Evolutionary conservation across 148 eudicot genomes (phyloP), one percentile per base, ranked within the genome.

Genomic region (Diospyros lotus): DNA sequence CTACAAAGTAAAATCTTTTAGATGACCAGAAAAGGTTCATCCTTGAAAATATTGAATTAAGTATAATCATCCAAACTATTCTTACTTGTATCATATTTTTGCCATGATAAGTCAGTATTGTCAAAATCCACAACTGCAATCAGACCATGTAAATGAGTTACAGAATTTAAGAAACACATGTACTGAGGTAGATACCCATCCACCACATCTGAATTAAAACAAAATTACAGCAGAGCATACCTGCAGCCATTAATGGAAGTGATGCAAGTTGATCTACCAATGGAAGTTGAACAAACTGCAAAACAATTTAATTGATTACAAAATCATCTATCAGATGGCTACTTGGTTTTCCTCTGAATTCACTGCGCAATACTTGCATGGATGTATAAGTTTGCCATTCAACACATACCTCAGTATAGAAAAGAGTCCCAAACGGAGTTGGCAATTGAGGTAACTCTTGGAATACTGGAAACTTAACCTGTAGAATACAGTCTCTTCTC

Each of bases 71-170:
- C 63, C 58, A 75, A 67, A 61, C 8, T 66, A 50, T 65, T 51
- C 88, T 89, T 84, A 89, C 93, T 77, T 76, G 87, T 73, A 70
- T 91, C 96, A 73, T 91, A 91, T 69, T 83, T 91, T 79, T 80
- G 83, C 96, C 96, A 91, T 55, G 96, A 84, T 53, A 72, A 13
- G 71, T 91, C 96, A 39, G 87, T 91, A 79, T 86, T 86, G 84
- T 91, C 93, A 75, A 91, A 91, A 77, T 89, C 96, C 50, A 91
- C 78, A 61, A 86, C 96, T 91, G 88, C 83, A 80, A 75, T 60
- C 43, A 53, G 73, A 65, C 55, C 12, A 28, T n/a, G 53, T 3
- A 45, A 5, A 56, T 59, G 14, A 43, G 42, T 56, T 2, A 1
- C 41, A 55, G 38, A 82, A 44, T 50, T 28, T 12, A 53, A 62